Base-by-base conservation (phyloP, 371 early-diverging fungal genomes). In the Dichotomocladium elegans region DNA sequence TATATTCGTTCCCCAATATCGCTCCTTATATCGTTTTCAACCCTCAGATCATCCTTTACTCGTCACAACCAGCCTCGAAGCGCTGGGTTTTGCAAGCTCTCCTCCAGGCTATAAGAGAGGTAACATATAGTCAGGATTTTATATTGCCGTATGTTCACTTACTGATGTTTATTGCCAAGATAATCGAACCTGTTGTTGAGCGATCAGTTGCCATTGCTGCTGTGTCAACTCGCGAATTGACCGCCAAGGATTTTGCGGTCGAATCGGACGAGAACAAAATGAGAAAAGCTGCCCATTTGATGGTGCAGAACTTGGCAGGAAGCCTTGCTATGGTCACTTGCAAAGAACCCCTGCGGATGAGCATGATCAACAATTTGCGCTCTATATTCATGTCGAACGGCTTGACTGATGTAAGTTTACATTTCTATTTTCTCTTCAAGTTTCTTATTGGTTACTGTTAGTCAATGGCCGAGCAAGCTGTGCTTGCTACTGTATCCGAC, bases 211-310 rank as follows among this genome's bases (percentile, higher is more conserved):
- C 88, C 0, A 96, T 97, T 66, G 97, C 97, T 0, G 82, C 83
- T 2, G 86, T 92, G 22, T 88, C 95, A 14, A 95, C 96, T 1
- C 81, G 89, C 2, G 98, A 96, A 49, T 73, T 97, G 19, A 80
- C 96, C 26, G 65, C 86, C 41, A 96, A 97, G 68, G 99, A 99
- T 60, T 97, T 98, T 71, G 88, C 90, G 0, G 79, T 90, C 62
- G 97, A 98, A 66, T 83, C 92, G 1, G 91, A 94, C 60, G 97
- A 96, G 60, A 89, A 90, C 44, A 87, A 88, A 63, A 86, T 97
- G 87, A 79, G 92, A 37, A 87, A 90, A 41, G 92, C 99, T 2
- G 95, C 96, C 4, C 93, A 94, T 60, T 58, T 87, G 43, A 99
- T 99, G 97, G 94, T 87, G 3, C 89, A 91, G 48, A 91, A 83